Conservation (phyloP, 331 rosid species). For the Acacia pycnantha region DNA sequence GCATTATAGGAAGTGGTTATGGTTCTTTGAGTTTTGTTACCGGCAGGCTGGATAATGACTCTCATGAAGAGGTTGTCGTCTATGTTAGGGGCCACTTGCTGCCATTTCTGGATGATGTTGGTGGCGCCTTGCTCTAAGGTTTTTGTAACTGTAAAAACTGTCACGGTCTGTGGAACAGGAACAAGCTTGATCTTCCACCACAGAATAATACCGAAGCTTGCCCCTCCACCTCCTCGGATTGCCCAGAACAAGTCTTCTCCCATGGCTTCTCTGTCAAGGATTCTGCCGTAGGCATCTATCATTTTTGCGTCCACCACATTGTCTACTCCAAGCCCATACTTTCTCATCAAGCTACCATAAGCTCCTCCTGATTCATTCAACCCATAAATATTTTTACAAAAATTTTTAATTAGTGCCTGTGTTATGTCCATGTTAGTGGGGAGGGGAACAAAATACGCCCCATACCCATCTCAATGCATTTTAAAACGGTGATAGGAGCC, state of each 20-base stretch:
- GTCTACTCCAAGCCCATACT: slow-evolving; percentile 70
- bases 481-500: too few species aligned
- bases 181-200: slow-evolving; percentile 84
- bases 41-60: slow-evolving; percentile 50
- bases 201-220: slow-evolving; percentile 75
- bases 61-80: slow-evolving; percentile 72
- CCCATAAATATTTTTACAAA: neutral
- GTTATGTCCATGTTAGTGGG: too few species aligned
- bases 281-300: slow-evolving; percentile 53
- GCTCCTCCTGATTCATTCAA: slow-evolving; percentile 53
- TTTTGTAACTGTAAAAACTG: slow-evolving; percentile 62
- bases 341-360: slow-evolving; percentile 74
- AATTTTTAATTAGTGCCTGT: too few species aligned
- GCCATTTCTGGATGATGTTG: slow-evolving; percentile 65
- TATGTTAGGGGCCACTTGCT: slow-evolving; percentile 58
- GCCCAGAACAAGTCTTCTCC: slow-evolving; percentile 95
- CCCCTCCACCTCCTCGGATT: slow-evolving; percentile 88
- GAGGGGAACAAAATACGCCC: too few species aligned
- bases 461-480: too few species aligned
- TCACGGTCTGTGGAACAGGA: slow-evolving; percentile 68
- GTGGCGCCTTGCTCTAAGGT: slow-evolving; percentile 66
- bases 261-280: slow-evolving; percentile 66
- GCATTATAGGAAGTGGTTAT: slow-evolving; percentile 55
- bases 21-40: slow-evolving; percentile 47
- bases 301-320: slow-evolving; percentile 60